phyloP scores from a whole-genome alignment of 2,329 filamentous ascomycete genomes.

The Pseudogymnoascus destructans region DNA sequence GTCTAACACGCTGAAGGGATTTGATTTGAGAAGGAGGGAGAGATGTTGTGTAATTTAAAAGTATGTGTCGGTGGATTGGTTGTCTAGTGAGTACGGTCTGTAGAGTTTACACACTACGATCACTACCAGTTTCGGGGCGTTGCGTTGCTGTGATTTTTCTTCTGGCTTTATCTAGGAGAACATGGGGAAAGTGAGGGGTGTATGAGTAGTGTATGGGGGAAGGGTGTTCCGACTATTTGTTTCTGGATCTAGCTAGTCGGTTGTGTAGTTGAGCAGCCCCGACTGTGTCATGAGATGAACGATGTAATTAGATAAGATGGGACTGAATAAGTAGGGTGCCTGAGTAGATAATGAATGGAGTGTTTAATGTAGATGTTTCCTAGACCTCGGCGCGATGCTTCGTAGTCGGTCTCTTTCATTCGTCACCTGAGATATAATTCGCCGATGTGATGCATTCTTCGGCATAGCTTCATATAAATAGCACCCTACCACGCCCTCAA shows the following conservation, averaged over 20 bases:
- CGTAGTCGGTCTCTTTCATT: neutral
- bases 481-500: no score
- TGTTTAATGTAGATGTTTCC: neutral
- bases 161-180: neutral
- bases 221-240: neutral
- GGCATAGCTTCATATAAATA: no score
- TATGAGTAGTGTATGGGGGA: neutral
- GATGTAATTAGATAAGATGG: neutral
- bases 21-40: neutral
- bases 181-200: neutral
- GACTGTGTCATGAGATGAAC: neutral
- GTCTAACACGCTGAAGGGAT: neutral
- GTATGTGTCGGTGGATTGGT: constrained; percentile 4
- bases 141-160: neutral
- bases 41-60: constrained; percentile 1
- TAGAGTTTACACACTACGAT: neutral
- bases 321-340: neutral
- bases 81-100: constrained; percentile 5
- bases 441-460: no score
- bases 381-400: neutral
- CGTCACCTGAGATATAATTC: no score
- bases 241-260: neutral
- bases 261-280: constrained; percentile 1
- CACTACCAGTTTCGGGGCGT: neutral
- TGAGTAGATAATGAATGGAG: constrained; percentile 1